A percentile compares a stretch with the other conserved stretches of the same genome.
These are phyloP conservation scores for Colletotrichum gloeosporioides DNA, from an alignment of 2,329 filamentous ascomycete genomes.

Conservation along the genomic window DNA sequence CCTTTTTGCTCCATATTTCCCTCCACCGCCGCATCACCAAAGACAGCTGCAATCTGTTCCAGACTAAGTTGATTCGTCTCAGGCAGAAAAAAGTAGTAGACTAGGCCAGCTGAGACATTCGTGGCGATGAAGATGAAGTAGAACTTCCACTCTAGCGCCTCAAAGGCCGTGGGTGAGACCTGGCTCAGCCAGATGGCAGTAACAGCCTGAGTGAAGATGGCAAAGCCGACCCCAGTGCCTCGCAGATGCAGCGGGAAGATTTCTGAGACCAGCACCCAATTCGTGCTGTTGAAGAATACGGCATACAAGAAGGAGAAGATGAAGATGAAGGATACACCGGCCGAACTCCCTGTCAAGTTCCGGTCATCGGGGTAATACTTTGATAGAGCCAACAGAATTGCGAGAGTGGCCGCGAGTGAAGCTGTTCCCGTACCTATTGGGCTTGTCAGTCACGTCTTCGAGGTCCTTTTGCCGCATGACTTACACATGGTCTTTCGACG, in stretches of 20 bases:
- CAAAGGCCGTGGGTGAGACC: background rate
- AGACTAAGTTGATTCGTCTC: background rate
- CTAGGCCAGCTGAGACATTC: background rate
- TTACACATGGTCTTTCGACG: background rate
- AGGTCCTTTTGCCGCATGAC: rapidly evolving
- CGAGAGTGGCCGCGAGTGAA: background rate
- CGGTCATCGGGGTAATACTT: background rate
- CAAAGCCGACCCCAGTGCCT: background rate
- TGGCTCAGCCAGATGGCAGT: background rate
- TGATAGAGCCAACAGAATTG: background rate
- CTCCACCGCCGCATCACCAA: background rate
- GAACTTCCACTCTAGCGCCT: background rate
- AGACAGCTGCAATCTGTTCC: background rate
- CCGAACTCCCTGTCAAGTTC: background rate
- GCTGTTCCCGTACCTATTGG: background rate
- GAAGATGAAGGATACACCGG: background rate
- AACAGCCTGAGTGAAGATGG: background rate
- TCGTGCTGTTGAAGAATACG: background rate
- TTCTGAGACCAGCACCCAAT: background rate
- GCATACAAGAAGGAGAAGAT: background rate
- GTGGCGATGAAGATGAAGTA: background rate
- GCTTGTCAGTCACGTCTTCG: background rate
- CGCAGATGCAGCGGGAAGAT: background rate
- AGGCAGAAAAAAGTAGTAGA: background rate
- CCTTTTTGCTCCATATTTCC: rapidly evolving